Base-by-base conservation (phyloP, 345 rosid genomes). In the Eutrema yunnanense region DNA sequence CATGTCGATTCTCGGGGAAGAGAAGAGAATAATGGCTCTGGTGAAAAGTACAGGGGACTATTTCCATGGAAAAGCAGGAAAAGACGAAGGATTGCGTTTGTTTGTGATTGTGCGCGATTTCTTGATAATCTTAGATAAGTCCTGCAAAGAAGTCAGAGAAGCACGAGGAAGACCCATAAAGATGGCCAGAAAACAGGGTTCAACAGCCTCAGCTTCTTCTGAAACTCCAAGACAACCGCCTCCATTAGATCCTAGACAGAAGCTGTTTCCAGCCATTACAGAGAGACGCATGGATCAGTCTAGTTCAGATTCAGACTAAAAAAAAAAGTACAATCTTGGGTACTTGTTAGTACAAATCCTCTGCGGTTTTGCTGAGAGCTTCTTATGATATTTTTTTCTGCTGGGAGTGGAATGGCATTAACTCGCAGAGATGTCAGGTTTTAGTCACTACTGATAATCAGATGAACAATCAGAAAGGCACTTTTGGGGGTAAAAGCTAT, bases 1-100 rank as follows among this genome's bases (percentile, higher is more conserved):
- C 73, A 81, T 65, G 82, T 62, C 78, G n/a, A 71, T 92, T 78
- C 81, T 84, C 36, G 88, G 71, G 60, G 98, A 96, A 82, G 99
- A 96, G 74, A 88, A 87, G 88, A 90, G 87, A 74, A 88, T 96
- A 60, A 84, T 85, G 88, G 83, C 84, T 60, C 51, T 96, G 65
- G 97, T 92, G 86, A 96, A 90, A 84, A 87, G 85, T 74, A 86
- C 98, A 13, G 97, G 96, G 1, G 97, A 96, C 71, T 96, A 96
- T 71, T 96, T 92, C 86, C 98, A 96, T 76, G 99, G 99, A 37
- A 96, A 96, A 59, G 79, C 97, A 1, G 94, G 92, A 48, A 92
- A 85, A 81, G 96, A 92, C 48, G 99, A 96, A 70, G 97, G 98
- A 32, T 68, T 96, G 55, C 90, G 94, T 16, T 78, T 96, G 79